Base-by-base conservation (phyloP, 495 filamentous ascomycete species). In the Neurospora sp. region DNA sequence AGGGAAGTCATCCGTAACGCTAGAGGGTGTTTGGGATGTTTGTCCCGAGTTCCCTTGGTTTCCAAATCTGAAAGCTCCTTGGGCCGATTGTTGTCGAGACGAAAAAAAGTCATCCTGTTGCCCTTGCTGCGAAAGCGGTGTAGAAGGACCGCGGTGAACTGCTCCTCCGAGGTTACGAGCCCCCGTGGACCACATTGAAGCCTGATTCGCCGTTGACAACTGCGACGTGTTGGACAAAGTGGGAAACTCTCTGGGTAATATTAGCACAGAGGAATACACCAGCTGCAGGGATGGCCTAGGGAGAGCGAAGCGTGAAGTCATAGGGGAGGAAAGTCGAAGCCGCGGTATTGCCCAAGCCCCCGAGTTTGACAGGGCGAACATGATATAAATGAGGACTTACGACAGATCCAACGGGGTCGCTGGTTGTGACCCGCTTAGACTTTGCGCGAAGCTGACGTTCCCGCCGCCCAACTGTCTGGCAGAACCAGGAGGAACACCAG, bases 1-100 rank as follows among this genome's bases (percentile, higher is more conserved):
- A 59, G 94, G 94, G 71, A 96, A 96, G 11, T 96, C 94, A 31
- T 97, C 93, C 27, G 91, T 89, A 74, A 87, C 90, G 72, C 84
- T 88, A 16, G 88, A 86, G 73, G 91, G 92, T 27, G 89, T 87
- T 73, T 95, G 92, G 73, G 75, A 85, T 77, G 81, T 87, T 77
- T 86, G 92, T 78, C 78, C 85, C 79, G 79, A 88, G 83, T 74
- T 80, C 53, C 77, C 82, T 75, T 88, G 87, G 75, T 75, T 84
- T 35, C 86, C 85, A 76, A 88, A 88, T 42, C 86, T 82, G 74
- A 87, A 88, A 46, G 89, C 88, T 16, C 87, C 88, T 74, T 93
- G 91, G 38, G 84, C 88, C 0, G 83, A 81, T 20, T 82, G 81
- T 72, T 85, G 87, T 18, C 87, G 84, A 16, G 87, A 85, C 41